Evolutionary conservation across 805 yeast species (phyloP), one percentile per base, ranked within the genome.

Genomic region (Kazachstania bromeliacearum): DNA sequence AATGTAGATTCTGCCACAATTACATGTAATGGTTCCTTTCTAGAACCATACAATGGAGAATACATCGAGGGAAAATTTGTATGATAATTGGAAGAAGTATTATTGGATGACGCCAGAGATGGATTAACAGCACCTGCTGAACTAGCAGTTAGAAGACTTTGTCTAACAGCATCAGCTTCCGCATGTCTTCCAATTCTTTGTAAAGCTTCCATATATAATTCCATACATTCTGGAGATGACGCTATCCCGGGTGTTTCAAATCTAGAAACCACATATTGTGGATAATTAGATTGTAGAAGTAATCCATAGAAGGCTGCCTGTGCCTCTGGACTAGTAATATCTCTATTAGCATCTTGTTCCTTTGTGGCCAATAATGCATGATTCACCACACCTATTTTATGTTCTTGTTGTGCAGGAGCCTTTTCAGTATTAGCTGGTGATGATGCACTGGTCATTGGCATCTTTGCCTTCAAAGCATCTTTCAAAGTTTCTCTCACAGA

Each of bases 161-260:
- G 63, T 31, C 77, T 70, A 27, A 78, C 74, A 35, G 76, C 71
- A 42, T 75, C 85, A 3, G 95, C 92, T 57, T 84, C 85, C 35
- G 77, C 79, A 42, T 68, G 67, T 48, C 84, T 79, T 28, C 96
- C 96, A 43, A 78, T 66, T 50, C 75, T 76, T 46, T 73, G 75
- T 48, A 92, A 66, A 2, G 97, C 97, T 43, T 81, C 85, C 40
- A 77, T 66, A 57, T 92, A 92, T 26, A 83, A 65, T 43, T 70
- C 71, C 36, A 85, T 77, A 63, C 96, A 83, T 44, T 82, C 94
- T 2, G 75, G 70, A 38, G 83, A 78, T 9, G 79, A 65, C 7
- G 95, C 92, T 37, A 92, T 84, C n/a, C 95, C 95, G 0, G 92
- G 82, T 7, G 94, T 82, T 58, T 94, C 97, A 57, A 74, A 94